Percentiles rank a stretch among this genome's conserved stretches.
Conservation (phyloP, 1,139 yeast species). For the Citeromyces siamensis region DNA sequence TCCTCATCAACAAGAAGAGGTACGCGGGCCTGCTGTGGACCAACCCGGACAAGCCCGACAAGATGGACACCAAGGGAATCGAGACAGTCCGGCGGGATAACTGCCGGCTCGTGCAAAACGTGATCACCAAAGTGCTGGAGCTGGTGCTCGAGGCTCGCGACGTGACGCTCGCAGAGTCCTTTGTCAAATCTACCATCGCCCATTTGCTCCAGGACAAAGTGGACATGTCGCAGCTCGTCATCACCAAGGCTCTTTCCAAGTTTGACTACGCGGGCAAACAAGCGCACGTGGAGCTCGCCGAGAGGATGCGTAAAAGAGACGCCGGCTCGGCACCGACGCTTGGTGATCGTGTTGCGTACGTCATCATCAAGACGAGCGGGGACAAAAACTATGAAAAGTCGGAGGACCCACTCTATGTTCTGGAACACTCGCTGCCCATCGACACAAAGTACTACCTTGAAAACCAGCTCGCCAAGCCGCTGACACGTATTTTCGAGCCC, state of each 20-base stretch:
- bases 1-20: constrained; percentile 88
- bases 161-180: constrained; percentile 77
- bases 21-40: constrained; percentile 99
- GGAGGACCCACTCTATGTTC: constrained; percentile 89
- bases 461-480: constrained; percentile 86
- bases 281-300: constrained; percentile 95
- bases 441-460: constrained; percentile 92
- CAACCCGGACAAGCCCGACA: constrained; percentile 75
- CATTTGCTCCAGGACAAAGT: constrained; percentile 84
- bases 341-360: constrained; percentile 98
- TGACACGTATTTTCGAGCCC: constrained; percentile 90
- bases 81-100: constrained; percentile 98
- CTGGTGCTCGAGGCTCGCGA: constrained; percentile 80
- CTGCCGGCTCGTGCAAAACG: constrained; percentile 88
- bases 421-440: constrained; percentile 86
- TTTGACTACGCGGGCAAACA: constrained; percentile 93
- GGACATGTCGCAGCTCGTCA: constrained; percentile 88
- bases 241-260: constrained; percentile 83
- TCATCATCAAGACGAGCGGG: constrained; percentile 70
- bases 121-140: constrained; percentile 83
- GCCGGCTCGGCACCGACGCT: constrained; percentile 95
- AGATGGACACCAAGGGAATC: constrained; percentile 97
- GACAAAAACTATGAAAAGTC: constrained; percentile 91
- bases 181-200: constrained; percentile 80
- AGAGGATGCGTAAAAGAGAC: constrained; percentile 92